phyloP scores from a whole-genome alignment of 371 early-diverging fungal genomes.

The Mucor irregularis region DNA sequence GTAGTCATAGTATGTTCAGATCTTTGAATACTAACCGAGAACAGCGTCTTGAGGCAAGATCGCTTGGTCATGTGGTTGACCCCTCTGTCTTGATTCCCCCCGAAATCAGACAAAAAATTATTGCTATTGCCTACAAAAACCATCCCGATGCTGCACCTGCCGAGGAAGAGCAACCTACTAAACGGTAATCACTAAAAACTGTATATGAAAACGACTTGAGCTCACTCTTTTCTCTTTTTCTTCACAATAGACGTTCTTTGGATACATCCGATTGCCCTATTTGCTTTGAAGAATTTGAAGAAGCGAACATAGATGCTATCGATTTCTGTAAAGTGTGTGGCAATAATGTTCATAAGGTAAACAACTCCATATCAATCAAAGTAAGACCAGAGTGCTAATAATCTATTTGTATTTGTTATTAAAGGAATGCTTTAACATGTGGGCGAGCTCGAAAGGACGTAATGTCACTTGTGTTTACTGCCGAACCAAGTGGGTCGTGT shows the following conservation, averaged over 20 bases:
- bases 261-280: constrained; percentile 43
- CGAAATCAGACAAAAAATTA: constrained; percentile 10
- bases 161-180: not conserved
- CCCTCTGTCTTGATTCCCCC: constrained; percentile 18
- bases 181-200: constrained; percentile 4
- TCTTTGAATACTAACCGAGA: not conserved
- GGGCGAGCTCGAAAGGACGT: constrained; percentile 17
- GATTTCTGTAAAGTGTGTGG: constrained; percentile 34
- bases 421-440: constrained; percentile 30
- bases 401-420: too few relatives aligned
- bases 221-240: not conserved
- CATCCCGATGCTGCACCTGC: not conserved
- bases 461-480: constrained; percentile 42
- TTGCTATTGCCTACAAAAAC: not conserved
- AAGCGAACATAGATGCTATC: constrained; percentile 15
- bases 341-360: constrained; percentile 42
- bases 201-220: not conserved
- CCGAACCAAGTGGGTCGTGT: constrained; percentile 31
- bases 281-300: constrained; percentile 41
- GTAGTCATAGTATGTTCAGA: not conserved
- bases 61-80: not conserved
- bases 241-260: constrained; percentile 23
- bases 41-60: constrained; percentile 5
- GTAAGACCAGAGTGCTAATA: not conserved
- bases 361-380: not conserved